phyloP scores from a whole-genome alignment of 2,329 filamentous ascomycete genomes.

The Colletotrichum sp. region DNA sequence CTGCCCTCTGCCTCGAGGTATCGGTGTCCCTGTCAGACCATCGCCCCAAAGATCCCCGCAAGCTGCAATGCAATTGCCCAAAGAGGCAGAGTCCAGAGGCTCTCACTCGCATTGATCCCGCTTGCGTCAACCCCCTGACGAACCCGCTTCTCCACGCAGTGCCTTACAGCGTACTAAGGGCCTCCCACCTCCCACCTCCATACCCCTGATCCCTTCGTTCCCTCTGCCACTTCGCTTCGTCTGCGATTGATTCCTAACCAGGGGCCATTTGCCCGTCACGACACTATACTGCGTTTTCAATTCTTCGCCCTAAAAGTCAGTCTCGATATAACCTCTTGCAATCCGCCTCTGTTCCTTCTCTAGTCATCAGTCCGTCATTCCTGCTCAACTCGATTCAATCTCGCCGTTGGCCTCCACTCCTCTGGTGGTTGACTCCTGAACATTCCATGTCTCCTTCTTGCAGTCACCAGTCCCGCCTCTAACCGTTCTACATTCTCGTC shows the following conservation, averaged over 20 bases:
- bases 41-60: not conserved
- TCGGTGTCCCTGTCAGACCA: not conserved
- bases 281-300: not conserved
- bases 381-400: not conserved
- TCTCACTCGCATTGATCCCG: constrained; percentile 15
- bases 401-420: not conserved
- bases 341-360: not conserved
- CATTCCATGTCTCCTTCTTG: constrained; percentile 15
- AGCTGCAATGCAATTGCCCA: not conserved
- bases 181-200: not conserved
- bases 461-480: constrained; percentile 36
- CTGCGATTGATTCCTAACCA: constrained; percentile 9
- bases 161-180: not conserved
- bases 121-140: constrained; percentile 11
- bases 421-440: not conserved
- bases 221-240: constrained; percentile 5
- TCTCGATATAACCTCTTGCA: not conserved
- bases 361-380: not conserved
- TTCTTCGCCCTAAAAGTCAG: not conserved
- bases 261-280: not conserved
- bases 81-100: constrained; percentile 2
- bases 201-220: not conserved
- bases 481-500: constrained; percentile 26
- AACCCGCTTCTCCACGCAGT: constrained; percentile 5
- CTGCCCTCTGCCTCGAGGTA: not conserved